phyloP scores from a whole-genome alignment of 371 early-diverging fungal species.

The Mortierella sp. region DNA sequence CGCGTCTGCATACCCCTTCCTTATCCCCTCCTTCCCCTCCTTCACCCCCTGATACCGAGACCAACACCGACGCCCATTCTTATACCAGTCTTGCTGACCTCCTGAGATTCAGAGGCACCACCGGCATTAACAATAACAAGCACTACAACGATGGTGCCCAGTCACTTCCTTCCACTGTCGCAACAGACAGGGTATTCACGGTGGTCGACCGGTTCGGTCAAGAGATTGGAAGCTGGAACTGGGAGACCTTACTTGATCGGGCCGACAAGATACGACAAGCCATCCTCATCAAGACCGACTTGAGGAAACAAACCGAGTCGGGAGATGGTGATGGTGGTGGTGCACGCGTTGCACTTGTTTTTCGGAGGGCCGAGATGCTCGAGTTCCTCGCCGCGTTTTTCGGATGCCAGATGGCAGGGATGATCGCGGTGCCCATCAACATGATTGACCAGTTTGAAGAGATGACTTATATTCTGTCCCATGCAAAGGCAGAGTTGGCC shows the following conservation, averaged over 20 bases:
- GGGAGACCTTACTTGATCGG: constrained; percentile 74
- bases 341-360: constrained; percentile 81
- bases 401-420: constrained; percentile 83
- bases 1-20: not conserved
- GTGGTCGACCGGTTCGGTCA: constrained; percentile 78
- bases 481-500: constrained; percentile 70
- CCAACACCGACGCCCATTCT: constrained; percentile 15
- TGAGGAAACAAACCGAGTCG: constrained; percentile 22
- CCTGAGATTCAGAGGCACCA: not conserved
- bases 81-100: constrained; percentile 63
- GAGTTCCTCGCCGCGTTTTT: constrained; percentile 83
- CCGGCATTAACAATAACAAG: not conserved
- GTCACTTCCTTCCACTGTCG: not conserved
- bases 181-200: constrained; percentile 63
- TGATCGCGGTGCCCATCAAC: constrained; percentile 87
- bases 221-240: constrained; percentile 71
- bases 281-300: constrained; percentile 62
- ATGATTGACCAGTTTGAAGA: constrained; percentile 83
- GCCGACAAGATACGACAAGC: constrained; percentile 76
- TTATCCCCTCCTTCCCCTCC: not conserved
- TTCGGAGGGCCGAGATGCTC: constrained; percentile 79
- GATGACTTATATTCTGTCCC: constrained; percentile 75
- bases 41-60: constrained; percentile 6
- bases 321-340: constrained; percentile 55
- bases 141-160: not conserved